phyloP scores from a whole-genome alignment of 2,329 filamentous ascomycete genomes.

The Waltergamsia citrina region DNA sequence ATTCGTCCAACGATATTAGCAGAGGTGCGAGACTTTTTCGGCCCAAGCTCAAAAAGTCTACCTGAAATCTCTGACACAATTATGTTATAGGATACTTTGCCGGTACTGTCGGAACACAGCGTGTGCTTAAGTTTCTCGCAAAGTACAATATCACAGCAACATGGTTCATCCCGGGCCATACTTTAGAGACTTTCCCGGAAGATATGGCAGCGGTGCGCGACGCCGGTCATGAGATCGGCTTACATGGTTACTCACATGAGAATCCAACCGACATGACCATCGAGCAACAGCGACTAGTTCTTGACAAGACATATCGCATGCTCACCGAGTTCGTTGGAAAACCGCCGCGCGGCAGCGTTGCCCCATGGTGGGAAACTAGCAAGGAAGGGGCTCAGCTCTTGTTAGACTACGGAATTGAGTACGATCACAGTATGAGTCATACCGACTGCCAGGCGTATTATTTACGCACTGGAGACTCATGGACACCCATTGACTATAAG shows the following conservation, averaged over 20 bases:
- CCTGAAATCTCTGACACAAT: no score
- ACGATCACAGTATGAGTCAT: conserved; percentile 59
- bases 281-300: conserved; percentile 66
- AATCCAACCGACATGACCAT: conserved; percentile 63
- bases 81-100: conserved; percentile 48
- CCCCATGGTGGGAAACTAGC: conserved; percentile 66
- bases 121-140: conserved; percentile 60
- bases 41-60: no score
- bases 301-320: conserved; percentile 65
- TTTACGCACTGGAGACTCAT: conserved; percentile 51
- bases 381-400: conserved; percentile 57
- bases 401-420: conserved; percentile 58
- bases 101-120: conserved; percentile 54
- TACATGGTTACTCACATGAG: conserved; percentile 69
- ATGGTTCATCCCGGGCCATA: conserved; percentile 41
- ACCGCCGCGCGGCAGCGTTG: conserved; percentile 61
- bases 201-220: conserved; percentile 32
- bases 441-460: conserved; percentile 56
- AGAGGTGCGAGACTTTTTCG: conserved; percentile 38
- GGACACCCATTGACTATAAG: conserved; percentile 60
- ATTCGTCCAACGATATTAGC: conserved; percentile 63
- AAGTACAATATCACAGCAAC: conserved; percentile 63
- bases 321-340: conserved; percentile 63
- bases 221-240: conserved; percentile 38
- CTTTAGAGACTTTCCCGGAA: conserved; percentile 37